Evolutionary conservation across 2,329 filamentous ascomycete species (phyloP), one percentile per base, ranked within the genome.

Genomic region (Iodosphaeria phyllophila): DNA sequence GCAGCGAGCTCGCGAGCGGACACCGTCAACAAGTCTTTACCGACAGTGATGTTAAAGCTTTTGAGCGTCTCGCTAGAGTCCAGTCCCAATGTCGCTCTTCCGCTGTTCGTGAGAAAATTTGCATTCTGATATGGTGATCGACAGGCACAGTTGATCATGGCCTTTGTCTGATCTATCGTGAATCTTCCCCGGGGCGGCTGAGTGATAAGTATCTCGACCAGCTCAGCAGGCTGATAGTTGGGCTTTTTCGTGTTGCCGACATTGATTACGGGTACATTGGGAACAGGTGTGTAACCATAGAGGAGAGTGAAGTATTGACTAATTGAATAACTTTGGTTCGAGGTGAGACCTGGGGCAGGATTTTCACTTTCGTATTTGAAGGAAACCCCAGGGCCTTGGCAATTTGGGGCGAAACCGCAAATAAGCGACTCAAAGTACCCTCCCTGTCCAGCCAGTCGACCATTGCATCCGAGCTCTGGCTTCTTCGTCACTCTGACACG

Each of bases 91-190:
- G 67, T 50, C 11, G 51, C 32, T 13, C 68, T 58, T 2, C 66
- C 74, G 6, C 59, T 55, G 0, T 43, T 57, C 2, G 61, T 56
- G 36, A 89, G 74, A 0, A 71, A 75, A 1, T 56, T 40, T 0
- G 71, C 75, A 34, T 86, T 91, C 5, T 59, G 50, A 2, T 57
- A 56, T 0, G 79, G 77, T 1, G 50, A 50, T 4, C 74, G 63
- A 28, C 74, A 78, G 2, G 80, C 74, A 41, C 80, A 79, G 1
- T 50, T 50, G 23, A 86, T 67, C 78, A 89, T 84, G 1, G 51
- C 38, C 0, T 60, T 55, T 0, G 74, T 76, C 39, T 84, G 74
- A 0, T 55, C 45, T 0, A 58, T 51, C 1, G 44, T 57, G 9
- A 83, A 52, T 35, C 71, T 69, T 4, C 60, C 49, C 20, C 62